A percentile compares a stretch with the other conserved stretches of the same genome.
Conservation (phyloP, 1,284 basidiomycete species). For the Leccinum pachyderme region DNA sequence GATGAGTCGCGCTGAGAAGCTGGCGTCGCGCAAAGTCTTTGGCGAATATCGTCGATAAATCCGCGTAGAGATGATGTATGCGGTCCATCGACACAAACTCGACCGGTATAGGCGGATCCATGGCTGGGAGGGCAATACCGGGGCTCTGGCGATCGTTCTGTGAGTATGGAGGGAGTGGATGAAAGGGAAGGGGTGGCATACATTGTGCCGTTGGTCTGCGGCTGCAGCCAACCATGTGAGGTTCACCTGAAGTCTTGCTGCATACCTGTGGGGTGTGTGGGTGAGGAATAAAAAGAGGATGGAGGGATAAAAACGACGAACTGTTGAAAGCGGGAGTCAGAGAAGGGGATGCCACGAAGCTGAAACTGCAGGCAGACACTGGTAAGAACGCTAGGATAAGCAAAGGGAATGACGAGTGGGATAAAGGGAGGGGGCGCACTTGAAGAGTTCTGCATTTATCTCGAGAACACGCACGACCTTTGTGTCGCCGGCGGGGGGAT, state of each 20-base stretch:
- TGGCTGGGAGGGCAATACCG: slow-evolving; percentile 46
- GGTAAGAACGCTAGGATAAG: neutral
- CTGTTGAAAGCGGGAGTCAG: slow-evolving; percentile 57
- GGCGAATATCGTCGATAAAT: slow-evolving; percentile 57
- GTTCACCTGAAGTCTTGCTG: slow-evolving; percentile 59
- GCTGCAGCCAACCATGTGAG: slow-evolving; percentile 64
- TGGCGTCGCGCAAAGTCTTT: slow-evolving; percentile 59
- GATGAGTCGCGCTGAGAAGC: slow-evolving; percentile 19
- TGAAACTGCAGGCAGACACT: slow-evolving; percentile 61
- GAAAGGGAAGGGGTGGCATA: slow-evolving; percentile 31
- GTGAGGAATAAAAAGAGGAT: slow-evolving; percentile 3
- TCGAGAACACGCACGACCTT: slow-evolving; percentile 62
- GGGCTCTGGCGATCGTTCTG: slow-evolving; percentile 24
- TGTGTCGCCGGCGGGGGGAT: slow-evolving; percentile 35
- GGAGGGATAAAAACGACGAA: slow-evolving; percentile 36
- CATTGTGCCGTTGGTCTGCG: slow-evolving; percentile 53
- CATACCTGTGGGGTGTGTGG: slow-evolving; percentile 46
- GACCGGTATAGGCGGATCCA: slow-evolving; percentile 54
- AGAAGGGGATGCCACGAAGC: slow-evolving; percentile 43
- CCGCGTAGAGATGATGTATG: slow-evolving; percentile 60
- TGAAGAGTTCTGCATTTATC: slow-evolving; percentile 63
- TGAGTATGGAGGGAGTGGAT: slow-evolving; percentile 6
- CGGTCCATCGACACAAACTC: slow-evolving; percentile 53
- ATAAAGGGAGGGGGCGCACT: slow-evolving; percentile 39
- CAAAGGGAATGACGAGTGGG: neutral